Percentiles rank a stretch among this genome's conserved stretches.
These are phyloP conservation scores for Primulina huaijiensis DNA, from an alignment of 257 asterid species.

Conservation along the genomic window DNA sequence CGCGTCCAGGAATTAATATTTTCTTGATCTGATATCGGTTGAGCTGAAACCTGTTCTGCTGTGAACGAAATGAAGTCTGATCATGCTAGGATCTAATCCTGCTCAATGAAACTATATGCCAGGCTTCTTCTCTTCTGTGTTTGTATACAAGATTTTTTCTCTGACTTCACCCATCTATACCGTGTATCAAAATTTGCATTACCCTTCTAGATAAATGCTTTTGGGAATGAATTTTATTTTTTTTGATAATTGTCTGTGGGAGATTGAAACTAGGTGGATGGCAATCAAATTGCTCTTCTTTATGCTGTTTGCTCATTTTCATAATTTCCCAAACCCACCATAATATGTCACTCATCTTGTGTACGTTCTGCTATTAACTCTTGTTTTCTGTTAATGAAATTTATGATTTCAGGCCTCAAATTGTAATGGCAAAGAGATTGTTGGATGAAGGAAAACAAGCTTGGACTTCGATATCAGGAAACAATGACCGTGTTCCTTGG, in stretches of 20 bases:
- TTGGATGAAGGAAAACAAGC: conserved; percentile 65
- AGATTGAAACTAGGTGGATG: conserved; percentile 6
- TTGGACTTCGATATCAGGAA: conserved; percentile 62
- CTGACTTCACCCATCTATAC: not conserved
- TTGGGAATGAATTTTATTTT: not conserved
- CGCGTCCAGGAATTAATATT: not conserved
- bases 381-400: conserved; percentile 20
- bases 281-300: not conserved
- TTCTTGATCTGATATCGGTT: no score
- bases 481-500: conserved; percentile 66
- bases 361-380: not conserved
- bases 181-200: conserved; percentile 3
- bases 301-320: not conserved
- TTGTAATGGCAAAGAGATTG: conserved; percentile 68
- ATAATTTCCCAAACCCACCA: not conserved
- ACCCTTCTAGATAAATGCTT: not conserved
- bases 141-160: not conserved
- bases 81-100: not conserved
- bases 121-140: not conserved
- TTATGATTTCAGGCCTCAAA: conserved; percentile 61
- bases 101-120: not conserved
- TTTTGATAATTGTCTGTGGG: not conserved
- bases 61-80: not conserved
- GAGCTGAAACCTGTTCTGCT: not conserved
- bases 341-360: not conserved